Evolutionary conservation across 306 rosid species (phyloP), one percentile per base, ranked within the genome.

Genomic region (Fagus crenata): DNA sequence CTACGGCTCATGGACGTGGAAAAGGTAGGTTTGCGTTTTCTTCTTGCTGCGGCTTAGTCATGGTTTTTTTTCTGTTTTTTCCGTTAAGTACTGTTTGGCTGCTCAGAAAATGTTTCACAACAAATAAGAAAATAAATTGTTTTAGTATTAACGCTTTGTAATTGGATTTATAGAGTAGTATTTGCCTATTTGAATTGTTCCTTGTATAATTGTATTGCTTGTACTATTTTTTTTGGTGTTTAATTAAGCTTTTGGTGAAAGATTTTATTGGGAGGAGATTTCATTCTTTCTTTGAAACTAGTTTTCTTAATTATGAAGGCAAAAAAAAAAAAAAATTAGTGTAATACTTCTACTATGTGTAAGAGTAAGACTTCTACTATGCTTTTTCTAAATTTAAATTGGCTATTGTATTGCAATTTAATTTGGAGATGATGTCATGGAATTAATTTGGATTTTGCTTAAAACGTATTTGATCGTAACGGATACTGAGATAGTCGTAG

Each of bases 1-100:
- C 71, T 67, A 39, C 3, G 49, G 71, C 49, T 67, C 71, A 7
- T 1, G 71, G 71, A 67, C 71, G 71, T 17, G 32, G 14, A 39
- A 67, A 67, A 67, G 32, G 71, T 67, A 67, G 71, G 51, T 67
- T 67, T 67, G 71, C 49, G 31, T 67, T 43, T 39, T 65, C 40
- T 64, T 61, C 1, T 17, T 39, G 13, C 22, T 9, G 1, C 7
- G 71, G 32, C 37, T 39, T 17, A 64, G 35, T 36, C 7, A 7
- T 5, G 46, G 15, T 64, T 67, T 17, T 39, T 39, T 33, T 32
- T 39, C 17, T 28, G 43, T 17, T 61, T 18, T 55, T 32, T 39
- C 17, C 46, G 43, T 17, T 61, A 5, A 17, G 49, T 49, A 37
- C 49, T 37, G 71, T 35, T 39, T 33, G 71, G 71, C 71, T 17